Conservation (phyloP, 805 yeast species). For the Debaryomyces tyrocola region DNA sequence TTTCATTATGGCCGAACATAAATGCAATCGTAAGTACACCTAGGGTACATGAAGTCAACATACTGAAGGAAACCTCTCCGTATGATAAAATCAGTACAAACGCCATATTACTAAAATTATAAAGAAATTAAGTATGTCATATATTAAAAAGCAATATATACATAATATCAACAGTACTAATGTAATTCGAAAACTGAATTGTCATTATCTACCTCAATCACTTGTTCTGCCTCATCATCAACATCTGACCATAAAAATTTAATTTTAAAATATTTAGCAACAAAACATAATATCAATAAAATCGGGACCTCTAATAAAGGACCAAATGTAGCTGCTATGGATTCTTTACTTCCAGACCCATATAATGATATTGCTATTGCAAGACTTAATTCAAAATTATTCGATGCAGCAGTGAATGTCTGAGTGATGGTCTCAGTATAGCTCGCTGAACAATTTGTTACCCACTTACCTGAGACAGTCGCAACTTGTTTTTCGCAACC, state of each 20-base stretch:
- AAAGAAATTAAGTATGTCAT: no score
- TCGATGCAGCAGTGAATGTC: conserved; percentile 57
- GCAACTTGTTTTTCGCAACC: conserved; percentile 38
- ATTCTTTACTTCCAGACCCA: conserved; percentile 51
- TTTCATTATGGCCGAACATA: no score
- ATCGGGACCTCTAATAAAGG: conserved; percentile 62
- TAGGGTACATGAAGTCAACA: no score
- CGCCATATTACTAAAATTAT: no score
- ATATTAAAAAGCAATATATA: no score
- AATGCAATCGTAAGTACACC: no score
- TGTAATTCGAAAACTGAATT: no score
- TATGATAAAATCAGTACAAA: no score
- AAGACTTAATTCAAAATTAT: conserved; percentile 56
- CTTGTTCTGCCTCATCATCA: not conserved
- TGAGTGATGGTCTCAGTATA: conserved; percentile 49
- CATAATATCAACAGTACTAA: no score
- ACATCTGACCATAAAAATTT: conserved; percentile 28
- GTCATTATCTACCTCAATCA: not conserved
- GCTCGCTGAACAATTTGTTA: conserved; percentile 33
- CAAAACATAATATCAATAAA: conserved; percentile 36
- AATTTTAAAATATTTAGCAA: conserved; percentile 32
- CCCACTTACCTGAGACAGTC: conserved; percentile 16
- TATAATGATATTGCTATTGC: conserved; percentile 54
- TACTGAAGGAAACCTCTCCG: no score
- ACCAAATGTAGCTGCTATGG: conserved; percentile 61